Evolutionary conservation across 2,329 filamentous ascomycete genomes (phyloP), one percentile per base, ranked within the genome.

Genomic region (Claviceps cyperi): DNA sequence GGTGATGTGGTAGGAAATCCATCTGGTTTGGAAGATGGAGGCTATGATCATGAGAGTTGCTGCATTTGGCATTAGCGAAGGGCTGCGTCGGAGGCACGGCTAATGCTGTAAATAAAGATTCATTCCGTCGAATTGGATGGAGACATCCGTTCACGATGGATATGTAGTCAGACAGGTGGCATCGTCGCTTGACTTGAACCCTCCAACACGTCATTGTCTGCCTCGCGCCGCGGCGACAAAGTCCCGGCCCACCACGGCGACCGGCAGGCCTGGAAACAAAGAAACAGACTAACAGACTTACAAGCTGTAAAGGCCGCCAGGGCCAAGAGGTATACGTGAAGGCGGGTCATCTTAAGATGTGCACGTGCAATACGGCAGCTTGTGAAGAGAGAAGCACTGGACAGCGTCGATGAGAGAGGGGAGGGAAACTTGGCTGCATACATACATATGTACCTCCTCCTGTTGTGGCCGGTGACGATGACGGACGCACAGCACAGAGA

Each of bases 31-130:
- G 53, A 78, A 68, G 57, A 87, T 84, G 50, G 84, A 77, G 40
- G 78, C 73, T 49, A 90, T 71, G 22, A 84, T 86, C 74, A 89
- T 78, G 53, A 75, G 75, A 32, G 81, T 85, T 51, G 83, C 84
- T 87, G 47, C 45, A 45, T 44, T 49, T 14, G 37, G 45, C 50
- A 63, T 72, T 59, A 71, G 65, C 55, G 9, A 32, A 11, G 9
- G 9, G 3, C 28, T 11, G 28, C 28, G 28, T 1, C 9, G 11
- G 24, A 28, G 24, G 24, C 24, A 28, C 24, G 7, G 24, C 24
- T 28, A 7, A 8, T 28, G 8, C 24, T 8, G 24, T 28, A 8
- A 28, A 28, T 6, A 24, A 7, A 8, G 6, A 24, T 11, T 32
- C 28, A 11, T 32, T 32, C 9, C 3, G 28, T 32, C 4, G 28